phyloP scores from a whole-genome alignment of 257 asterid genomes.

The Fraxinus anomala region DNA sequence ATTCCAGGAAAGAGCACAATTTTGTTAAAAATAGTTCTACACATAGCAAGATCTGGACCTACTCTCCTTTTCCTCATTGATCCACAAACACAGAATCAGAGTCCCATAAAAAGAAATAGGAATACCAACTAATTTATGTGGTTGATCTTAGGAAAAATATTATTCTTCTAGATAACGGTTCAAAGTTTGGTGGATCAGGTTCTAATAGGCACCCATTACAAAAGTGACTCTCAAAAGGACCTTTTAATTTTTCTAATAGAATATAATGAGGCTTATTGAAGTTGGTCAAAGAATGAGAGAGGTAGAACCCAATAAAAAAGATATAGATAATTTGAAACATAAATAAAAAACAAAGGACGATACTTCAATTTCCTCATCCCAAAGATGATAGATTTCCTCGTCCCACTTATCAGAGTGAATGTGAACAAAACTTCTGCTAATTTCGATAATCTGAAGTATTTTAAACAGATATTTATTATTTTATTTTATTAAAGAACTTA shows the following conservation, averaged over 20 bases:
- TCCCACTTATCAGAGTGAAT: constrained; percentile 17
- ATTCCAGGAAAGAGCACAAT: neutral
- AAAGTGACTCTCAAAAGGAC: constrained; percentile 10
- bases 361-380: neutral
- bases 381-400: constrained; percentile 1
- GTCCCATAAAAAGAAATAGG: constrained; percentile 17
- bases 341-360: constrained; percentile 12
- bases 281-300: constrained; percentile 16
- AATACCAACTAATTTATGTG: constrained; percentile 5
- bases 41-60: neutral
- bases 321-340: neutral
- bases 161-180: neutral
- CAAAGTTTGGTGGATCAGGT: neutral
- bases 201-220: neutral
- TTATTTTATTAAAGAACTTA: constrained; percentile 16
- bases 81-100: constrained; percentile 3
- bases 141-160: constrained; percentile 10
- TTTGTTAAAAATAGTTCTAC: neutral
- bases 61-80: neutral
- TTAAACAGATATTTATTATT: constrained; percentile 13
- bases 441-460: neutral
- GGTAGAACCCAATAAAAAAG: neutral
- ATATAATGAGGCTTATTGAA: constrained; percentile 7
- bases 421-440: constrained; percentile 14
- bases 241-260: constrained; percentile 17